A percentile compares a stretch with the other conserved stretches of the same genome.
Evolutionary conservation across 139 green algal species (phyloP).

Genomic region (Zygnema circumcarinatum): DNA sequence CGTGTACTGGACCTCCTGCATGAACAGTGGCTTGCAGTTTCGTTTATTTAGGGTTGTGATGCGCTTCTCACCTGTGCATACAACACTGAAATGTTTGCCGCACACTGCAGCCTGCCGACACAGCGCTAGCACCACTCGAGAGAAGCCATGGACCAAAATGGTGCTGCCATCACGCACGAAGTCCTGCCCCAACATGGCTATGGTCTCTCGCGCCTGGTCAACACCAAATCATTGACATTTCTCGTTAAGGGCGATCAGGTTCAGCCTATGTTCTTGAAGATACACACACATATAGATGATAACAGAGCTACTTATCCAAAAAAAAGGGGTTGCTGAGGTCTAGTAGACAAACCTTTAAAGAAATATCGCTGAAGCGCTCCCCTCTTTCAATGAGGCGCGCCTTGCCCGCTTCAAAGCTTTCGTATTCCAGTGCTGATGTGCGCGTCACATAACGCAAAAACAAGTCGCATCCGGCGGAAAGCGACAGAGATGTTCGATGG

Average conservation of each 20-base stretch:
- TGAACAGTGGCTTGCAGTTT: too few species aligned
- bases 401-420: constrained; percentile 80
- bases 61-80: constrained; percentile 76
- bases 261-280: not conserved
- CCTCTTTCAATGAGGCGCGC: constrained; percentile 72
- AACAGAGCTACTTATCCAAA: not conserved
- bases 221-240: not conserved
- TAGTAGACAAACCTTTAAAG: constrained; percentile 50
- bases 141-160: constrained; percentile 90
- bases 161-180: constrained; percentile 81
- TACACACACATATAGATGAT: not conserved
- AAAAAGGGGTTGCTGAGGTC: too few species aligned
- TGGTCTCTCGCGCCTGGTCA: constrained; percentile 64
- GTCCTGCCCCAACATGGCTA: constrained; percentile 84
- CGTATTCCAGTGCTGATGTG: constrained; percentile 80
- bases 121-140: constrained; percentile 83
- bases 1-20: too few species aligned
- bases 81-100: constrained; percentile 87
- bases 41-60: too few species aligned
- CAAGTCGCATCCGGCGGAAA: constrained; percentile 91
- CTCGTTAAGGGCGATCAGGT: not conserved
- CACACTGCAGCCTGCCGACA: constrained; percentile 70
- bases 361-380: constrained; percentile 85
- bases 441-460: constrained; percentile 93
- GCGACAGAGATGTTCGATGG: constrained; percentile 45